Evolutionary conservation across 495 filamentous ascomycete genomes (phyloP).

Genomic region (Aspergillus asperescens): DNA sequence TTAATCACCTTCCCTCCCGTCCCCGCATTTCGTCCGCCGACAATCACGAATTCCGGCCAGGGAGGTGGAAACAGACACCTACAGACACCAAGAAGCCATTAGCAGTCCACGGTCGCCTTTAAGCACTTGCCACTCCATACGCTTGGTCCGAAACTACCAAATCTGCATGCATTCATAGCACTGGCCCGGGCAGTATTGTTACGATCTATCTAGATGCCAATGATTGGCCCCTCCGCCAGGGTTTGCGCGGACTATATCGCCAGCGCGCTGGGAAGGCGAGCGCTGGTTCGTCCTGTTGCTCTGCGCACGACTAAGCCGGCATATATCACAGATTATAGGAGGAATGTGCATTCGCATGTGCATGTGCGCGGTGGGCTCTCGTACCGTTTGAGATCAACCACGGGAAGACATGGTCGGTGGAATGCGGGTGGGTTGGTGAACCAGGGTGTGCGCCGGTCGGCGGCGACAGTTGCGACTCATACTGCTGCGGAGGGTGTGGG

Average conservation of each 20-base stretch:
- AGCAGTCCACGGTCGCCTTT: not conserved
- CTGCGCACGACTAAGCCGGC: constrained; percentile 16
- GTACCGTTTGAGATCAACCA: not conserved
- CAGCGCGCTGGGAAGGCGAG: constrained; percentile 25
- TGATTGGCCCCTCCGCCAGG: constrained; percentile 33
- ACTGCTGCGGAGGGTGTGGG: constrained; percentile 5
- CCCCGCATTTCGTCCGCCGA: constrained; percentile 10
- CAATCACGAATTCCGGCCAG: constrained; percentile 1
- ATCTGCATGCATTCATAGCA: constrained; percentile 1
- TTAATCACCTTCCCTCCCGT: not conserved
- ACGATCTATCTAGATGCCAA: constrained; percentile 13
- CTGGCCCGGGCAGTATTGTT: not conserved
- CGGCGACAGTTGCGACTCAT: constrained; percentile 9
- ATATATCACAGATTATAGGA: constrained; percentile 11
- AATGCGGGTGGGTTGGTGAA: not conserved
- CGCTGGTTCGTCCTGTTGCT: constrained; percentile 15
- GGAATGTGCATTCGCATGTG: constrained; percentile 14
- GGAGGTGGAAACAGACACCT: not conserved
- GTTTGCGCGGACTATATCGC: constrained; percentile 34
- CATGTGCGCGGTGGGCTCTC: not conserved
- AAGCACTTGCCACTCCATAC: not conserved
- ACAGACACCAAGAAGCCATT: not conserved
- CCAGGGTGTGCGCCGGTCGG: constrained; percentile 17
- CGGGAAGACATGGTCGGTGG: constrained; percentile 1
- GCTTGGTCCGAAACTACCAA: not conserved